Base-by-base conservation (phyloP, 495 filamentous ascomycete genomes). In the Pyrenula massariospora region DNA sequence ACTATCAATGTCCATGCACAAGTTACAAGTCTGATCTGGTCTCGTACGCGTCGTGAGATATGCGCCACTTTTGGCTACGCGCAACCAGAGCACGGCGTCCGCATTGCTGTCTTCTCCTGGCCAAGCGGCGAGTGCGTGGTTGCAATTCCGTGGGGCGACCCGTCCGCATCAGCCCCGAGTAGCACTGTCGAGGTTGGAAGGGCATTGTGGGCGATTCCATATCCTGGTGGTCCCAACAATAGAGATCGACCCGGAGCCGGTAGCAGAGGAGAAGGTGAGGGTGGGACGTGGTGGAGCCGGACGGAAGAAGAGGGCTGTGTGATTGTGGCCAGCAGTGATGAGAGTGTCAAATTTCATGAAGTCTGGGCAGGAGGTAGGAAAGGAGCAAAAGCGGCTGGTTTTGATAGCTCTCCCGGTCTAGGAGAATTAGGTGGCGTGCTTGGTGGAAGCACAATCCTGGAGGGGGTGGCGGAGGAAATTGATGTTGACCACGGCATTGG, bases 91-190 rank as follows among this genome's bases (percentile, higher is more conserved):
- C 93, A 98, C 60, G 83, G 88, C 0, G 86, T 85, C 60, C 86
- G 93, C 23, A 89, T 98, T 59, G 94, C 90, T 20, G 88, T 98
- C 20, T 98, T 96, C 70, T 85, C 86, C 42, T 97, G 94, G 94
- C 93, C 93, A 1, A 86, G 88, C 53, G 97, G 93, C 70, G 82
- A 82, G 56, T 89, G 95, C 60, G 81, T 96, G 2, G 88, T 91
- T 12, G 84, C 84, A 22, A 88, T 98, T 22, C 91, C 94, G 2
- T 97, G 88, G 93, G 81, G 78, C 24, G 84, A 42, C 15, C 31
- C 31, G 31, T 5, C 31, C 8, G 31, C 31, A 8, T n/a, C n/a
- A n/a, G n/a, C n/a, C n/a, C n/a, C n/a, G n/a, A n/a, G n/a, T n/a
- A n/a, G n/a, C n/a, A 42, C 31, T 15, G 31, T 42, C 8, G 31